Base-by-base conservation (phyloP, 768 basidiomycete genomes). In the Tulasnella sp. region DNA sequence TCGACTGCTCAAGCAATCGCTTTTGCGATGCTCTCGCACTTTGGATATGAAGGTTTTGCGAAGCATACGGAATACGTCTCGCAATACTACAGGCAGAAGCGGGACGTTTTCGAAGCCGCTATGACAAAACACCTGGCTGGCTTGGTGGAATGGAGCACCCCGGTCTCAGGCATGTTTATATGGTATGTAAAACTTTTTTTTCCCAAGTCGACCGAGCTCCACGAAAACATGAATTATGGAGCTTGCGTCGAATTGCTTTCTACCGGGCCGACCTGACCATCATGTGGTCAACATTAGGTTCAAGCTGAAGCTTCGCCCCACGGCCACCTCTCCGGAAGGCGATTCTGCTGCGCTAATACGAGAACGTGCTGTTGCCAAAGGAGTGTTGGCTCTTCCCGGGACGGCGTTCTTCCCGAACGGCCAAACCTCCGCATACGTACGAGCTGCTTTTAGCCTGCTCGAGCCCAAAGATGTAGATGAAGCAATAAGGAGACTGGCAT, bases 301-400 rank as follows among this genome's bases (percentile, higher is more conserved):
- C 83, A 91, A 90, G 81, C 86, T 93, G 70, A 82, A 90, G 22
- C 83, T 80, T 71, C 54, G 64, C 1, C 80, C 81, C 67, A 80
- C 80, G 76, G 39, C 37, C 12, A 38, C 22, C 67, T 67, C 74
- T 1, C n/a, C 54, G 19, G 80, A 87, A 78, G 88, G 86, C 34
- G 93, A 97, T 82, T 93, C 93, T 5, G 88, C 88, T 80, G 84
- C 85, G 17, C 79, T 96, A 71, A 93, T 97, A 79, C 85, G 87
- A 75, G 90, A 88, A 8, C 89, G 89, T 74, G 94, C 94, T 12
- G 87, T 93, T 75, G 89, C 90, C 79, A 87, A 88, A 31, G 95
- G 94, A 25, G 92, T 97, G 9, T 88, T 97, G n/a, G 94, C 93
- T 22, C 87, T 97, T 14, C 96, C 96, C 0, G 96, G 96, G 19